Conservation (phyloP, 164 flowering plant genomes). For the Magnolia sinica region DNA sequence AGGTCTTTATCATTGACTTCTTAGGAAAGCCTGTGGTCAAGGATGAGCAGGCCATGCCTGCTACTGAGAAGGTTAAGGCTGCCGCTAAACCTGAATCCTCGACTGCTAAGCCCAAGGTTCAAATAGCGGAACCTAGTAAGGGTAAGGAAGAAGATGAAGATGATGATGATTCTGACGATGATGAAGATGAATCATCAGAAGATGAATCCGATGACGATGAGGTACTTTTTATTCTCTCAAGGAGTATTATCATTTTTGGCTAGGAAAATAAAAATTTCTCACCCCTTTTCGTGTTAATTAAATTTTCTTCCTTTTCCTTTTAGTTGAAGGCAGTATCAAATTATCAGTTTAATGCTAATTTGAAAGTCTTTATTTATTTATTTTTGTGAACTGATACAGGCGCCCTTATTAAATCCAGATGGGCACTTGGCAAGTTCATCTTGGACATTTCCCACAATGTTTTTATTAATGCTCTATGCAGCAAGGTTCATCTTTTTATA, state of each 20-base stretch:
- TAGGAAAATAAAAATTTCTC: no score
- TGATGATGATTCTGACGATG: conserved; percentile 29
- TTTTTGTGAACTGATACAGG: no score
- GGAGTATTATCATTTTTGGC: neutral
- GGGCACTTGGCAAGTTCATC: no score
- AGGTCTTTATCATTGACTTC: neutral
- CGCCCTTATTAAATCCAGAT: no score
- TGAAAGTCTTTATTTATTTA: no score
- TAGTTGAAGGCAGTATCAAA: no score
- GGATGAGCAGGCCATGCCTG: conserved; percentile 22
- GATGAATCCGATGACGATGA: conserved; percentile 36
- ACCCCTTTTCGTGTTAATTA: no score
- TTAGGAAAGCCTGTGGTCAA: conserved; percentile 33
- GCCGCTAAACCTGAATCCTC: conserved; percentile 20
- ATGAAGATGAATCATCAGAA: conserved; percentile 26
- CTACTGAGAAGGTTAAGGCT: conserved; percentile 20
- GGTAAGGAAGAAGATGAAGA: conserved; percentile 23
- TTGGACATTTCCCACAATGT: no score
- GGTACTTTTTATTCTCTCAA: neutral
- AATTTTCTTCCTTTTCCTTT: no score
- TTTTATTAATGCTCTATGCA: no score
- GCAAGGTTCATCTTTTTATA: no score
- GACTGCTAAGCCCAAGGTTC: conserved; percentile 25
- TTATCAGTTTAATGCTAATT: no score
- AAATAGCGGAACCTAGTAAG: conserved; percentile 26